Conservation (phyloP, 75 land plant genomes). For the Cryptomeria japonica region DNA sequence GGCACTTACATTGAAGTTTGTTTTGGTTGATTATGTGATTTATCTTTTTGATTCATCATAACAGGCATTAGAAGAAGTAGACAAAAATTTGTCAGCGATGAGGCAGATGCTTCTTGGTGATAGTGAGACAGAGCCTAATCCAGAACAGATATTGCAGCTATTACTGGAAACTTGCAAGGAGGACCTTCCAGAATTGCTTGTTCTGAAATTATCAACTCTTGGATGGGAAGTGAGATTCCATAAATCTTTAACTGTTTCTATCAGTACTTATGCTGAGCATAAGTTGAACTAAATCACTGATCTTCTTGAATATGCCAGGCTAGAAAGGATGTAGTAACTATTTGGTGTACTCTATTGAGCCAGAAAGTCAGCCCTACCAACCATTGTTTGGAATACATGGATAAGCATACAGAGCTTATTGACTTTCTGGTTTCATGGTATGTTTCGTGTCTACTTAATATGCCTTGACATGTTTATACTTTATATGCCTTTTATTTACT, state of each 20-base stretch:
- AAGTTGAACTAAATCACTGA: not conserved
- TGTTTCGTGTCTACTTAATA: constrained; percentile 7
- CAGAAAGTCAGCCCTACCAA: constrained; percentile 56
- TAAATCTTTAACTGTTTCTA: not conserved
- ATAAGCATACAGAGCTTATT: constrained; percentile 76
- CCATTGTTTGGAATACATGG: constrained; percentile 82
- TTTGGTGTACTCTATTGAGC: constrained; percentile 77
- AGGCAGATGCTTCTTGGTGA: constrained; percentile 85
- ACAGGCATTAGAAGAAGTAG: constrained; percentile 93
- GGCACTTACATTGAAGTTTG: not conserved
- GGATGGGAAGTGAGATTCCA: constrained; percentile 80
- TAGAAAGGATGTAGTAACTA: constrained; percentile 87
- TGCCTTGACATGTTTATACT: not conserved
- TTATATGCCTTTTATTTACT: not conserved
- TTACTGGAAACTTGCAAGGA: constrained; percentile 79
- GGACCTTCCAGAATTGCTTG: constrained; percentile 70
- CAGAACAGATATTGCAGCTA: constrained; percentile 68
- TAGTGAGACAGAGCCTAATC: constrained; percentile 79
- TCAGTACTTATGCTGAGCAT: not conserved
- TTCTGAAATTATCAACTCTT: constrained; percentile 77
- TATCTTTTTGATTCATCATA: constrained; percentile 3
- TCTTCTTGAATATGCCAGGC: constrained; percentile 40
- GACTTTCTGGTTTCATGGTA: constrained; percentile 93
- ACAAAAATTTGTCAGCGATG: constrained; percentile 77
- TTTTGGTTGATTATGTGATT: not conserved